Conservation (phyloP, 371 early-diverging fungal genomes). For the Mortierella sp. region DNA sequence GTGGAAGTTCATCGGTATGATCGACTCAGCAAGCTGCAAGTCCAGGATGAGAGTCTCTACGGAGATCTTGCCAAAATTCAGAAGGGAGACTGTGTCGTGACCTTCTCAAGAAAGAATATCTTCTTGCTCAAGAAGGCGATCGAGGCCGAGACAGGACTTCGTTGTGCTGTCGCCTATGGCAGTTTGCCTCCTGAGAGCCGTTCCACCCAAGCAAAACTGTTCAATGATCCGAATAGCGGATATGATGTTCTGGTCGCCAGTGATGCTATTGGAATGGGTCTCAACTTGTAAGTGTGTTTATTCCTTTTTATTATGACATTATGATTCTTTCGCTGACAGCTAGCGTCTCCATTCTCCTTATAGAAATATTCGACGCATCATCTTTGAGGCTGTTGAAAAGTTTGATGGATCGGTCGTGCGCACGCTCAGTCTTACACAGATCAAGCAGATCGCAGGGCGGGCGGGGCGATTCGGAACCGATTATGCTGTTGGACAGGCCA, state of each 20-base stretch:
- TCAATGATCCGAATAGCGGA: slow-evolving; percentile 86
- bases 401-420: slow-evolving; percentile 74
- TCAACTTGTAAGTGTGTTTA: slow-evolving; percentile 90
- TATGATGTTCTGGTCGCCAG: slow-evolving; percentile 92
- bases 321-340: too few species aligned
- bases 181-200: slow-evolving; percentile 93
- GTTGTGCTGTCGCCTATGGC: slow-evolving; percentile 95
- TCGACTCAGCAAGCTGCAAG: slow-evolving; percentile 78
- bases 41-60: slow-evolving; percentile 64
- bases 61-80: slow-evolving; percentile 67
- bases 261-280: slow-evolving; percentile 98
- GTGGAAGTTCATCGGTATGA: slow-evolving; percentile 84
- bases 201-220: slow-evolving; percentile 87
- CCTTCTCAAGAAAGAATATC: slow-evolving; percentile 86
- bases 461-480: slow-evolving; percentile 91
- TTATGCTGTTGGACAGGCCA: slow-evolving; percentile 72
- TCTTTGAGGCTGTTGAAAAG: slow-evolving; percentile 83
- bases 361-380: slow-evolving; percentile 88
- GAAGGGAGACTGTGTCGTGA: slow-evolving; percentile 90
- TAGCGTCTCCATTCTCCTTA: too few species aligned
- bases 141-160: slow-evolving; percentile 77
- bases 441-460: slow-evolving; percentile 96
- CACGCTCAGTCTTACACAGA: slow-evolving; percentile 75
- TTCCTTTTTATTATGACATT: too few species aligned
- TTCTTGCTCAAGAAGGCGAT: slow-evolving; percentile 82